Percentiles rank a stretch among this genome's conserved stretches.
Conservation (phyloP, 345 rosid species). For the Hibiscus trionum region DNA sequence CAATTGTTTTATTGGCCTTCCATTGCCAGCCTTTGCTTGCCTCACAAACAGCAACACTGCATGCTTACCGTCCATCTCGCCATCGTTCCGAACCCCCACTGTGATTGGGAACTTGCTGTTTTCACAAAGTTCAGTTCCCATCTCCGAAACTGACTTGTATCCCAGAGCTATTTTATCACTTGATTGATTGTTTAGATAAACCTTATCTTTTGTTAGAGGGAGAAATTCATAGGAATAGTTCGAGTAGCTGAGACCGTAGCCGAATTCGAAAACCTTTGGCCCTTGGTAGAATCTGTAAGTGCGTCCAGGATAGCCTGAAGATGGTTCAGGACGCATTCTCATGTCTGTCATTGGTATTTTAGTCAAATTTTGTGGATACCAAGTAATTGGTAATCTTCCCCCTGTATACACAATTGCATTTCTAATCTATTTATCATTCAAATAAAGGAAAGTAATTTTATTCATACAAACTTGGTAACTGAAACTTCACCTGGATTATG, state of each 20-base stretch:
- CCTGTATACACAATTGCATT: constrained; percentile 29
- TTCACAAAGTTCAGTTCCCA: constrained; percentile 31
- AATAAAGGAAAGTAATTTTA: background rate
- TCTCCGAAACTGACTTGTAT: constrained; percentile 25
- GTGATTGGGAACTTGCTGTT: constrained; percentile 27
- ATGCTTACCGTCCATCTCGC: constrained; percentile 48
- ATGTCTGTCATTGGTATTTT: constrained; percentile 50
- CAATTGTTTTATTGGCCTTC: constrained; percentile 38
- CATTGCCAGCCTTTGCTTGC: constrained; percentile 21
- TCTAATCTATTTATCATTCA: background rate
- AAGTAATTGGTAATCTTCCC: constrained; percentile 59
- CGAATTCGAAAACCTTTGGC: constrained; percentile 36
- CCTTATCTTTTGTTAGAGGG: constrained; percentile 13
- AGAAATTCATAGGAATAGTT: constrained; percentile 36
- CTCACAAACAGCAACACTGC: constrained; percentile 42
- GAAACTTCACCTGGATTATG: constrained; percentile 70
- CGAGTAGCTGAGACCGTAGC: constrained; percentile 55
- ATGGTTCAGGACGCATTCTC: constrained; percentile 46
- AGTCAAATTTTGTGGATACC: constrained; percentile 49
- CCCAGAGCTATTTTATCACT: background rate
- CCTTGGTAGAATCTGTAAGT: constrained; percentile 60
- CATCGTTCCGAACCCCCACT: constrained; percentile 34
- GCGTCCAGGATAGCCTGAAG: constrained; percentile 52
- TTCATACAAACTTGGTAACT: background rate
- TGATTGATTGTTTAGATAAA: constrained; percentile 23